Base-by-base conservation (phyloP, 192 early-diverging fungal species). In the Jimgerdemannia lactiflua region DNA sequence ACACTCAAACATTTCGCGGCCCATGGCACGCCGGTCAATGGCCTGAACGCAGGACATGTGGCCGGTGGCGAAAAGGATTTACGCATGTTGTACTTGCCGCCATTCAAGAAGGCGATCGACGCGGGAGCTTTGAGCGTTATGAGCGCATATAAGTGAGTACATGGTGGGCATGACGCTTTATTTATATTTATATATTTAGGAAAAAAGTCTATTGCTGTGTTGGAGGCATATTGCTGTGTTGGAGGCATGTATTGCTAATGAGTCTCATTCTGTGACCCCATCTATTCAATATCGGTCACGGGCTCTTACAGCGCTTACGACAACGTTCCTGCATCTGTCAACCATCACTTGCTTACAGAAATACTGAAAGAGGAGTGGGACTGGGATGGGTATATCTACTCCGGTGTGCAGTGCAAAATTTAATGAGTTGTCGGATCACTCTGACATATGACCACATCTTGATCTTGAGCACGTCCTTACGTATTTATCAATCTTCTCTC, bases 61-160 rank as follows among this genome's bases (percentile, higher is more conserved):
- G 71, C 71, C 49, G 71, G 71, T 71, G 71, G 71, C 39, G 71
- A 71, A 59, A 10, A 59, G 64, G 71, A 71, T 41, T 71, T 71
- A 59, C 71, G 71, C 40, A 59, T 59, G 29, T 49, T 71, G 40
- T 71, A 71, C 44, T 44, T 71, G n/a, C 71, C 71, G 44, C 71
- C 71, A 8, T 71, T 71, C 71, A 54, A 71, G 43, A 43, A 59
- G n/a, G 71, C 71, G 4, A 54, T 71, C 43, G 71, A 71, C 29
- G 71, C 42, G 3, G 71, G 71, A 4, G 71, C 71, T 14, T 49
- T 71, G 18, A 59, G 44, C 2, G 17, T 71, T 54, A 71, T 71
- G 71, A 71, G 71, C 39, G 71, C 42, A 1, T 71, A 71, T n/a
- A 40, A 49, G 71, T 71, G 49, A 71, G n/a, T n/a, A n/a, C n/a